Conservation (phyloP, 768 basidiomycete genomes). For the Psilocybe cubensis region DNA sequence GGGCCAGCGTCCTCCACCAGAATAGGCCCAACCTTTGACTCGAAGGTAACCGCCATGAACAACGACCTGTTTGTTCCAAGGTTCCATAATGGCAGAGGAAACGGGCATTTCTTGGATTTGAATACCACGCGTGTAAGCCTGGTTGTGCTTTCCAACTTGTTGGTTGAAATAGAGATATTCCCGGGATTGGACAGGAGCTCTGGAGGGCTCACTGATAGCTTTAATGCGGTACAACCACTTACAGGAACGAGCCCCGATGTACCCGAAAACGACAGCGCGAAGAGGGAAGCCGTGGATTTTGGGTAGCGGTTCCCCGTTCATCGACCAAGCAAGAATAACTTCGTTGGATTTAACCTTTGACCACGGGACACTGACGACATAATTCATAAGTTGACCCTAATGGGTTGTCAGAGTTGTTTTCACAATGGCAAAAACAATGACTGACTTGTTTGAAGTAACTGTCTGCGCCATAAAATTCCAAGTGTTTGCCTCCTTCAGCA, state of each 20-base stretch:
- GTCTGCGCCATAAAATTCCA: slow-evolving; percentile 17
- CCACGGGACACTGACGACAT: slow-evolving; percentile 18
- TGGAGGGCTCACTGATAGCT: slow-evolving; percentile 13
- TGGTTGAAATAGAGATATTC: slow-evolving; percentile 20
- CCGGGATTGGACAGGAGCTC: slow-evolving; percentile 16
- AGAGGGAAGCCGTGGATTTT: slow-evolving; percentile 20
- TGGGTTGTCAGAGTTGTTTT: neutral
- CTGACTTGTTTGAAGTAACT: slow-evolving; percentile 17
- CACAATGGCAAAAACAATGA: neutral
- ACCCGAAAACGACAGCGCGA: slow-evolving; percentile 15
- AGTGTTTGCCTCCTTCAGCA: slow-evolving; percentile 11
- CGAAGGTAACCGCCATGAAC: slow-evolving; percentile 12
- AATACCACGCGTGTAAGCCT: slow-evolving; percentile 13
- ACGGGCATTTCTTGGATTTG: slow-evolving; percentile 20
- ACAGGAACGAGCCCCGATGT: slow-evolving; percentile 16
- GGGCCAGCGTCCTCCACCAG: slow-evolving; percentile 19
- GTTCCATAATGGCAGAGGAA: slow-evolving; percentile 18
- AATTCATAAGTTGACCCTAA: slow-evolving; percentile 15
- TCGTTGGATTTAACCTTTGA: slow-evolving; percentile 16
- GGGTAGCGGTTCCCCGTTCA: slow-evolving; percentile 18
- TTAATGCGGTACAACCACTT: slow-evolving; percentile 20
- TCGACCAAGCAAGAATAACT: slow-evolving; percentile 19
- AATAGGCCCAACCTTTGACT: slow-evolving; percentile 17
- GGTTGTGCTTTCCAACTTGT: slow-evolving; percentile 20
- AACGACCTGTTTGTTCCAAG: slow-evolving; percentile 19